Conservation (phyloP, 2,329 filamentous ascomycete species). For the Aspergillus costaricaensis region DNA sequence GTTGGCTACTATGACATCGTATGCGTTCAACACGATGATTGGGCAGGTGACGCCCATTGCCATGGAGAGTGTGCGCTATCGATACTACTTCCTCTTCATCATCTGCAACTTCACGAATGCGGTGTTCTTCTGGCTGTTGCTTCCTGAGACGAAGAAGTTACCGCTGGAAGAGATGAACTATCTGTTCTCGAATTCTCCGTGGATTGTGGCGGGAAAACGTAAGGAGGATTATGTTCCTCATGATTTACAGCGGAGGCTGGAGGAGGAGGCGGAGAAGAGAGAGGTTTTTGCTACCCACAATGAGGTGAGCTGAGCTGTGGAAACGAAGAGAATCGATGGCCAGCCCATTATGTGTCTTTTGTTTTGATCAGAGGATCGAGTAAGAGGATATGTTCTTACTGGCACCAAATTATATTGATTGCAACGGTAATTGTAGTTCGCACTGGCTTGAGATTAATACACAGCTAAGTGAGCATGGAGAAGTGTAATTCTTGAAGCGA, state of each 20-base stretch:
- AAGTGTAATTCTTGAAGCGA: too few species aligned
- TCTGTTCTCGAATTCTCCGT: conserved; percentile 65
- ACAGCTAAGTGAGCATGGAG: too few species aligned
- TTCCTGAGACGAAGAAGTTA: conserved; percentile 66
- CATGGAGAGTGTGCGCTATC: conserved; percentile 57
- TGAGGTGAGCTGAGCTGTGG: conserved; percentile 9
- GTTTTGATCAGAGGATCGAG: neutral
- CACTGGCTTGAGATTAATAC: too few species aligned
- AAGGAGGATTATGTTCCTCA: conserved; percentile 54
- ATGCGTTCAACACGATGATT: conserved; percentile 77
- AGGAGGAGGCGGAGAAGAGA: conserved; percentile 59
- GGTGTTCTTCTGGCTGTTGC: conserved; percentile 66
- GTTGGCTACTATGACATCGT: conserved; percentile 71
- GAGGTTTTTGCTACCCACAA: conserved; percentile 22
- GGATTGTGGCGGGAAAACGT: conserved; percentile 62
- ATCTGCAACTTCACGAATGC: conserved; percentile 70
- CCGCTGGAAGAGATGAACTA: conserved; percentile 69
- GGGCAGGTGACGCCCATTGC: conserved; percentile 67
- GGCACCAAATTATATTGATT: too few species aligned
- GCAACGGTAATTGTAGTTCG: neutral
- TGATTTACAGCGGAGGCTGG: conserved; percentile 62
- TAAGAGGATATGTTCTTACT: too few species aligned
- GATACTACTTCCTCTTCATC: conserved; percentile 63
- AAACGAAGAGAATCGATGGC: neutral
- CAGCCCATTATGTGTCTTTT: neutral